Conservation (phyloP, 306 rosid genomes). For the Sindora glabra region DNA sequence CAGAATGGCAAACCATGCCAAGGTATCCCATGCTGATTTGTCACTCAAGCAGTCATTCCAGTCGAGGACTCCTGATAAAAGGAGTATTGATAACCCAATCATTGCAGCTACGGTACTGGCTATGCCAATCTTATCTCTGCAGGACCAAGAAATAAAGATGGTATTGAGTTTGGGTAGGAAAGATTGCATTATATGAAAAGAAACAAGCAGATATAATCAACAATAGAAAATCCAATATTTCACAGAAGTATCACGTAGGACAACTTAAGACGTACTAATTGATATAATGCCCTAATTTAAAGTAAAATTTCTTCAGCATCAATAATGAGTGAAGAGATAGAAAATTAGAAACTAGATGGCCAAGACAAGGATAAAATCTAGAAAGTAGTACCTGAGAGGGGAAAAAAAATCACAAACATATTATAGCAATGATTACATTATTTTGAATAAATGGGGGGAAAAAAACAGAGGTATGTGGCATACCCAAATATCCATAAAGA, state of each 20-base stretch:
- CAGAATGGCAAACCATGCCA: conserved; percentile 90
- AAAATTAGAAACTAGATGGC: conserved; percentile 13
- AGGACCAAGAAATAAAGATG: conserved; percentile 1
- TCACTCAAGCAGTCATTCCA: conserved; percentile 92
- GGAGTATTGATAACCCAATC: conserved; percentile 84
- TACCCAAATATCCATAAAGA: conserved; percentile 96
- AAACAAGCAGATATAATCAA: not conserved
- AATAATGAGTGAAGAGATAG: not conserved
- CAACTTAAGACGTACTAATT: not conserved
- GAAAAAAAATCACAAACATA: no score
- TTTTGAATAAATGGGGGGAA: no score
- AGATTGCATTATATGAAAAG: not conserved
- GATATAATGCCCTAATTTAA: not conserved
- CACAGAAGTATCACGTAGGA: conserved; percentile 1
- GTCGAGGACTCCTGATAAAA: conserved; percentile 71
- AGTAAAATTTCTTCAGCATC: not conserved
- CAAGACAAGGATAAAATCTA: not conserved
- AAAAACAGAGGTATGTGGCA: conserved; percentile 7
- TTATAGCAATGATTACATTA: no score
- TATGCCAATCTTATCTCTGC: conserved; percentile 69
- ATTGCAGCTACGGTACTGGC: conserved; percentile 89
- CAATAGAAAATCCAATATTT: not conserved
- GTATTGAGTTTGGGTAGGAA: conserved; percentile 7
- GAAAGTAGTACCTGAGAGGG: conserved; percentile 2
- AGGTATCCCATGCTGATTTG: conserved; percentile 94